These are phyloP conservation scores for Pyrrhoderma lamaoense DNA, from an alignment of 1,284 basidiomycete genomes.

Conservation along the genomic window DNA sequence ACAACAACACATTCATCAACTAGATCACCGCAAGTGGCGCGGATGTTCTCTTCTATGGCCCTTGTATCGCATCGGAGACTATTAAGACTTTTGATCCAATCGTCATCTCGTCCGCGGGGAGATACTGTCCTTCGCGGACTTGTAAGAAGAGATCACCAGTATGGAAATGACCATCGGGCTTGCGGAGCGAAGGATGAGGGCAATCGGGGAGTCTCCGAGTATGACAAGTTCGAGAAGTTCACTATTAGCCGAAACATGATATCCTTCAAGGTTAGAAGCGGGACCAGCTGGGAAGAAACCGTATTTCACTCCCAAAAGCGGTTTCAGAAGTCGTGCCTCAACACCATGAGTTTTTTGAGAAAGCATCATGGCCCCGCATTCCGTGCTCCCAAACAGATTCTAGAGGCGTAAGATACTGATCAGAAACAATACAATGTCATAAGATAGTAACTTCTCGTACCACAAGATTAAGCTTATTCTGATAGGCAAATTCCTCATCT, in stretches of 20 bases:
- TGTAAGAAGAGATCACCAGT: constrained; percentile 70
- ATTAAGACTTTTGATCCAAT: constrained; percentile 74
- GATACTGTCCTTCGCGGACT: constrained; percentile 43
- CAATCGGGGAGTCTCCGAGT: constrained; percentile 56
- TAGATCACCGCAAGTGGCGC: constrained; percentile 44
- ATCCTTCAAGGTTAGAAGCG: constrained; percentile 30
- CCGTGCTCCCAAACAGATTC: constrained; percentile 69
- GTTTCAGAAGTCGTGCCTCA: constrained; percentile 40
- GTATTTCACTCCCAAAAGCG: constrained; percentile 50
- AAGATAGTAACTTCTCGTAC: constrained; percentile 30
- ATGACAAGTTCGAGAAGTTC: constrained; percentile 59
- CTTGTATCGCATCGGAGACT: constrained; percentile 66
- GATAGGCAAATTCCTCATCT: constrained; percentile 58
- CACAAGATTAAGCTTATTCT: constrained; percentile 48
- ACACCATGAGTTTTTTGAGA: constrained; percentile 41
- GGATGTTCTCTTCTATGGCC: constrained; percentile 64
- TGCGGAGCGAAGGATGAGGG: constrained; percentile 50
- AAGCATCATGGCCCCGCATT: constrained; percentile 58
- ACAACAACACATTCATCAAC: constrained; percentile 59
- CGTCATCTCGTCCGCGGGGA: constrained; percentile 63
- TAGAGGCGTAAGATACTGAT: constrained; percentile 23
- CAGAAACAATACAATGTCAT: constrained; percentile 9
- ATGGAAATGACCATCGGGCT: constrained; percentile 57
- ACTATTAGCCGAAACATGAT: constrained; percentile 42
- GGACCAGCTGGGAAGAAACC: constrained; percentile 47